Conservation (phyloP, 2,329 filamentous ascomycete genomes). For the Clonostachys rhizophaga region DNA sequence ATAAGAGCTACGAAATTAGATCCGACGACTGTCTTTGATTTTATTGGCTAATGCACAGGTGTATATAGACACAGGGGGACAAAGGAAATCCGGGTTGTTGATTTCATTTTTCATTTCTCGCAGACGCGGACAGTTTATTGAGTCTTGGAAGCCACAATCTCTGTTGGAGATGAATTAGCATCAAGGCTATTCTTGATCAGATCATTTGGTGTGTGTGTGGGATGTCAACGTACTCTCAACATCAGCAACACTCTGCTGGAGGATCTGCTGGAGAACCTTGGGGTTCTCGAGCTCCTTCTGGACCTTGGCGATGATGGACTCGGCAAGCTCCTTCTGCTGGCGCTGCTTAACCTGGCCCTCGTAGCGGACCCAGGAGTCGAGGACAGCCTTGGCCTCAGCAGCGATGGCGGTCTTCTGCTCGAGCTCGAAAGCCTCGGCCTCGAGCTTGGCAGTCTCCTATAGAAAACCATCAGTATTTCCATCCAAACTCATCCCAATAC, state of each 20-base stretch:
- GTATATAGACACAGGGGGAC: constrained; percentile 47
- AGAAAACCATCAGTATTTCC: constrained; percentile 9
- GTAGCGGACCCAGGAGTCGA: constrained; percentile 98
- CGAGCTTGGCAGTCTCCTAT: constrained; percentile 93
- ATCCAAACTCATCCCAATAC: constrained; percentile 9
- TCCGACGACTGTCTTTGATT: constrained; percentile 22
- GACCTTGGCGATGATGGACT: constrained; percentile 93
- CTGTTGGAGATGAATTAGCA: constrained; percentile 23
- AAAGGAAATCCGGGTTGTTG: constrained; percentile 17
- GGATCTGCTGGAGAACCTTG: constrained; percentile 94
- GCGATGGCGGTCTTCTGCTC: constrained; percentile 94
- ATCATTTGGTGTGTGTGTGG: not conserved
- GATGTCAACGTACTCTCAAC: constrained; percentile 71
- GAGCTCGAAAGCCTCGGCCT: constrained; percentile 93
- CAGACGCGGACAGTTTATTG: constrained; percentile 44
- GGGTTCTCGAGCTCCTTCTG: constrained; percentile 98
- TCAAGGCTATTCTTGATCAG: no score
- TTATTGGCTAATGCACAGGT: constrained; percentile 59
- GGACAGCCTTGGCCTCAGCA: constrained; percentile 86
- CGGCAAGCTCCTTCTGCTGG: constrained; percentile 93
- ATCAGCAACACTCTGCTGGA: constrained; percentile 93
- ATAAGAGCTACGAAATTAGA: constrained; percentile 12
- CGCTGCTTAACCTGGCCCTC: constrained; percentile 98
- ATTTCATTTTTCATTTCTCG: constrained; percentile 2
- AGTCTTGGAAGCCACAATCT: constrained; percentile 58